Base-by-base conservation (phyloP, 2,329 filamentous ascomycete species). In the Basipetospora chlamydospora region DNA sequence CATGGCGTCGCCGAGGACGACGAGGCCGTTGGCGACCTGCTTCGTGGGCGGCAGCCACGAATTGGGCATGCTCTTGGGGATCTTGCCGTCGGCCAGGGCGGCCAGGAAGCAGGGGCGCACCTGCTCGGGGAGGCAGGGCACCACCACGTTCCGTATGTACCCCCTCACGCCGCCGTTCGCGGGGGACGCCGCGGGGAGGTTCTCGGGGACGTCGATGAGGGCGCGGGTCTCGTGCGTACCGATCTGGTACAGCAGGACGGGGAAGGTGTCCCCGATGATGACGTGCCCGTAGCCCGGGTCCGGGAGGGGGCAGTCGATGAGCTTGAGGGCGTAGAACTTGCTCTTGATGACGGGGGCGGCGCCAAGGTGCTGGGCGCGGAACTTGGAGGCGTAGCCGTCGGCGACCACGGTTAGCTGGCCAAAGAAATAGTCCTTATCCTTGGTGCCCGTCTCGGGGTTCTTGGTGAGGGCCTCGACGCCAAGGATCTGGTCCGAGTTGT, bases 201-300 rank as follows among this genome's bases (percentile, higher is more conserved):
- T 74, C 21, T 80, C 73, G 4, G 88, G 88, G 10, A 96, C 76
- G 54, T 96, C 87, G 49, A 96, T 74, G 16, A 98, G 71, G 10
- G 80, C 82, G 44, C 90, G 77, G 2, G 90, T 98, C 61, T 96
- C 90, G 60, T 81, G 87, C 4, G 84, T 81, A 51, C 90, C 88
- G 53, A 98, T 98, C 61, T 96, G 90, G 64, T 98, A 98, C 40
- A 98, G 72, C 17, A 98, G 75, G 23, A 94, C 75, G 1, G 90
- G 88, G 42, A 56, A 66, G 31, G 73, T 70, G 44, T 83, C 72
- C 48, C 79, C 79, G 43, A 98, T 80, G 38, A 95, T 67, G 44
- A 98, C 88, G 57, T 93, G 86, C 15, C 88, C 90, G 54, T 84
- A 83, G 43, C 76, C 64, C 2, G 77, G 73, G 36, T 71, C 66